Evolutionary conservation across 768 basidiomycete genomes (phyloP), one percentile per base, ranked within the genome.

Genomic region (Podaxis sp.): DNA sequence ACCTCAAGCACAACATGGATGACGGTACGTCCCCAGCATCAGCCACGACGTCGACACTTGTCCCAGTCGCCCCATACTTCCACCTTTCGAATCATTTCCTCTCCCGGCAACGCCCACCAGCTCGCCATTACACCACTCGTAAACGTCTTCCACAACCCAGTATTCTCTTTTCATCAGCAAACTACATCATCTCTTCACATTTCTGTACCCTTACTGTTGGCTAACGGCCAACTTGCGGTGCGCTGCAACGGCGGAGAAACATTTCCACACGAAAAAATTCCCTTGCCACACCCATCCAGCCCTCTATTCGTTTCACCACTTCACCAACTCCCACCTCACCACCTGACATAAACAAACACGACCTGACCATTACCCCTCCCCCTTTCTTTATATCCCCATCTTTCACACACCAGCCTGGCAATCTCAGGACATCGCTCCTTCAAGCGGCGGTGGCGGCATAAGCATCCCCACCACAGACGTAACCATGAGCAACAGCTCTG

Each of bases 11-110:
- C 57, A 58, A 28, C 44, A 80, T 81, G 79, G 79, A 81, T 79
- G 78, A 89, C 86, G 88, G 88, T 89, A 89, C 88, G 88, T 89
- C 78, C 72, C 81, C 88, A 88, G 80, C 87, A 87, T 87, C 85
- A 82, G 77, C 85, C 77, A 79, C 87, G 79, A 76, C 86, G 74
- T 77, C 86, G 78, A 77, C 84, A 72, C 79, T 73, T 75, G 76
- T 76, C 78, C 67, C 73, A 69, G 72, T 76, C 74, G 62, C 74
- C 69, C 72, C 77, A 73, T 76, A 50, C 52, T 36, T 40, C 52
- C 25, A 16, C 32, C 36, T 47, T 59, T 59, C 57, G 16, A 42
- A 42, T 42, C 40, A 42, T 75, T 36, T 32, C 35, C 32, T 32
- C 32, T 37, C 16, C 42, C 59, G 59, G 52, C 59, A 52, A 60